These are phyloP conservation scores for Leptographium procerum DNA, from an alignment of 2,329 filamentous ascomycete genomes.

Conservation along the genomic window DNA sequence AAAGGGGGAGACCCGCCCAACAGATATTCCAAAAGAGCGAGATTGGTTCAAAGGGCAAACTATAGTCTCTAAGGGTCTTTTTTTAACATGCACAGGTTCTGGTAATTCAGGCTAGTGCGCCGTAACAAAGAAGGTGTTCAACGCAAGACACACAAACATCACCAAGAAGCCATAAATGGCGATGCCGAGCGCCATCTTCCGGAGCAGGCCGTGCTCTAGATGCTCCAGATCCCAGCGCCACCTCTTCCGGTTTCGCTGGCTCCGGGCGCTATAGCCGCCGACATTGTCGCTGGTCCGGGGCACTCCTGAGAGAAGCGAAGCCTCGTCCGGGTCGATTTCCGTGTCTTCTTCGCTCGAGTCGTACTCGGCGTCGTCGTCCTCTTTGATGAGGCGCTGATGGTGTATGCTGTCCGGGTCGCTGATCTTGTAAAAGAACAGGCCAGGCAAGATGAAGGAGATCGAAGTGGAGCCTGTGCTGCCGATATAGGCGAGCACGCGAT, in stretches of 20 bases:
- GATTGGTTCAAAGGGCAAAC: too few species aligned
- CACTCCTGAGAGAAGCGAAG: constrained; percentile 32
- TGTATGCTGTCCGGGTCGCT: constrained; percentile 77
- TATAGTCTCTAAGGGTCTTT: not conserved
- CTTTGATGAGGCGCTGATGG: constrained; percentile 79
- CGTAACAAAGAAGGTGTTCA: constrained; percentile 71
- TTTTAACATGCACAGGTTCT: too few species aligned
- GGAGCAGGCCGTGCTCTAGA: constrained; percentile 53
- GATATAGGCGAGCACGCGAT: constrained; percentile 88
- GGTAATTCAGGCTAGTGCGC: constrained; percentile 41
- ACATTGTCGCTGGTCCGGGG: constrained; percentile 24
- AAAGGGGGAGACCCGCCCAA: not conserved
- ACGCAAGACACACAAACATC: constrained; percentile 78
- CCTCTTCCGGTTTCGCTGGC: constrained; percentile 39
- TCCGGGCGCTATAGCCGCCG: constrained; percentile 23
- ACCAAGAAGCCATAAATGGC: constrained; percentile 76
- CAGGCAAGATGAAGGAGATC: constrained; percentile 93
- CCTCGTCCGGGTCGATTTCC: constrained; percentile 18
- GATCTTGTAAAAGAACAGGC: constrained; percentile 97
- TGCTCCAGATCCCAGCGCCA: constrained; percentile 50
- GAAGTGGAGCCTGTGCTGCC: constrained; percentile 89
- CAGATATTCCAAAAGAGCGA: too few species aligned
- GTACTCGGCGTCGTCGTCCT: constrained; percentile 67
- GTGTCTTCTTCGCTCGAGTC: constrained; percentile 29
- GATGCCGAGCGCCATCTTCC: constrained; percentile 63